Evolutionary conservation across 257 asterid species (phyloP), one percentile per base, ranked within the genome.

Genomic region (Solanum verrucosum): DNA sequence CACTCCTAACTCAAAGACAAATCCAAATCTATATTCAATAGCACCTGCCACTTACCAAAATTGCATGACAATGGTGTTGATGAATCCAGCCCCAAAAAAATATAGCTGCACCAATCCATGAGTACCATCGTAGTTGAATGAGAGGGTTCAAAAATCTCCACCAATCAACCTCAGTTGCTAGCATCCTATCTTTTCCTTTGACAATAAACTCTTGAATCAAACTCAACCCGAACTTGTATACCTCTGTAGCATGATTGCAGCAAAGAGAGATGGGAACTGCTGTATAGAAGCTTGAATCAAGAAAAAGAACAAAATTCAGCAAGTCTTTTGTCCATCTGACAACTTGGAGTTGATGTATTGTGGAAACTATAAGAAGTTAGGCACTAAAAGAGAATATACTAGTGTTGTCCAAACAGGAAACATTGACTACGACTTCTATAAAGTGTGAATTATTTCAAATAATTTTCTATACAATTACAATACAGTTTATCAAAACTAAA

Each of bases 201-300:
- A 94, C 92, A 87, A 95, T 87, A 83, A 94, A 91, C 90, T 93
- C 95, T 71, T 90, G 93, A 84, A 90, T 67, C 89, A 91, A 87
- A 88, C 84, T 81, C 49, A 89, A 86, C 81, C 92, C 89, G 86
- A 90, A 87, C 29, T 89, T 88, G 92, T 95, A 90, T 87, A 93
- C 93, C 90, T 93, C 99, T 27, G 88, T 44, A 33, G 92, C 94
- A 88, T 88, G 87, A 21, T 85, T 85, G 94, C 93, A 92, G 91
- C 99, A 94, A 87, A 97, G 93, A 84, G 99, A 96, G 33, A 97
- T 91, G 75, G 99, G 98, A 87, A 95, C 98, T 87, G 96, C 98
- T 84, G 94, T 90, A 87, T 97, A 96, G 90, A 93, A 97, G 88
- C 99, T 97, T 87, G 75, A 42, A 72, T 89, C 90, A 91, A 40